Conservation (phyloP, 2,329 filamentous ascomycete species). For the Fusarium sp. region DNA sequence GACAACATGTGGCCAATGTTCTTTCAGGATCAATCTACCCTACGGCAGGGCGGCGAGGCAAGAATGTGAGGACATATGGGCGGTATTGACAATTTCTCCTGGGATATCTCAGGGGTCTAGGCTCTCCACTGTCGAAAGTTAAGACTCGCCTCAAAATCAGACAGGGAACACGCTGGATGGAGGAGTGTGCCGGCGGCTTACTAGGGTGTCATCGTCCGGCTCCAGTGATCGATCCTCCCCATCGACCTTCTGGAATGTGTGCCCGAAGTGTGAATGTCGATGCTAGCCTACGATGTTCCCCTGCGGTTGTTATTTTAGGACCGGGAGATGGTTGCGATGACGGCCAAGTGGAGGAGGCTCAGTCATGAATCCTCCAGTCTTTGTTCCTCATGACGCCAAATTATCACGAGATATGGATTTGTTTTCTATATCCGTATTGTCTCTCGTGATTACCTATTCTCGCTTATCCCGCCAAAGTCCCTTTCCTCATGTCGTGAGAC, state of each 20-base stretch:
- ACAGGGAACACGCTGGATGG: slow-evolving; percentile 1
- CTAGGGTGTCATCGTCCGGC: slow-evolving; percentile 23
- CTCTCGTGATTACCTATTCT: slow-evolving; percentile 9
- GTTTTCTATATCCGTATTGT: background rate
- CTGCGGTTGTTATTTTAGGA: slow-evolving; percentile 37
- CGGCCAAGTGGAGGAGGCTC: slow-evolving; percentile 10
- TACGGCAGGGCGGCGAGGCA: slow-evolving; percentile 4
- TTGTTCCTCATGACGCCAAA: background rate
- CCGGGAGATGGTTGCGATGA: slow-evolving; percentile 13
- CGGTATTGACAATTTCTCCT: slow-evolving; percentile 21
- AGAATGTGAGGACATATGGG: slow-evolving; percentile 19
- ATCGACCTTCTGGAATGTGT: slow-evolving; percentile 44
- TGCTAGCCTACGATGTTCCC: slow-evolving; percentile 31
- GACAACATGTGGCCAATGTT: slow-evolving; percentile 20
- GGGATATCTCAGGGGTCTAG: slow-evolving; percentile 27
- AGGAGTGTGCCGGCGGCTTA: slow-evolving; percentile 16
- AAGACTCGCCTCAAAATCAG: slow-evolving; percentile 9
- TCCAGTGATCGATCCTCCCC: slow-evolving; percentile 33
- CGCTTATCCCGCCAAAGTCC: slow-evolving; percentile 6
- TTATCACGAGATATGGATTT: background rate
- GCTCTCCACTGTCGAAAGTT: slow-evolving; percentile 24
- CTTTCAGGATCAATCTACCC: slow-evolving; percentile 6
- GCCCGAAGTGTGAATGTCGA: slow-evolving; percentile 25
- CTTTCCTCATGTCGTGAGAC: slow-evolving; percentile 10
- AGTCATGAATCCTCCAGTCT: background rate